Base-by-base conservation (phyloP, 169 alveolate species). In the Eimeria acervulina region DNA sequence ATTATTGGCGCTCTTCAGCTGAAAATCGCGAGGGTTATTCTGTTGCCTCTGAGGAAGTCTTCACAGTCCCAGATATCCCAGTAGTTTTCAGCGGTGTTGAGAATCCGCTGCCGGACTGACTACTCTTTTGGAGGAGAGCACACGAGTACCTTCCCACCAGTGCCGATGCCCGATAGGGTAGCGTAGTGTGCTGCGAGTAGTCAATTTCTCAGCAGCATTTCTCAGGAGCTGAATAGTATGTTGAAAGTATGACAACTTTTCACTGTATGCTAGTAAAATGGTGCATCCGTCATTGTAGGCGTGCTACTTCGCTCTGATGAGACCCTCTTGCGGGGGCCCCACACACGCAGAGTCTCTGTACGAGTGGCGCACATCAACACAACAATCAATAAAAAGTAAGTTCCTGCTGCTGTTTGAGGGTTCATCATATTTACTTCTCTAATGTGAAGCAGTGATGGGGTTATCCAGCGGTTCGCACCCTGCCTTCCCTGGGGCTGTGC, bases 261-360 rank as follows among this genome's bases (percentile, higher is more conserved):
- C 51, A 2, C 17, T 47, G 26, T 36, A 33, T 36, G 83, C n/a
- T 33, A 0, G 12, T 13, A 36, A 36, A n/a, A n/a, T n/a, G n/a
- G n/a, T 72, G 15, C 6, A 36, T 15, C n/a, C 28, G 1, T 36
- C 40, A 38, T 5, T 36, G 83, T 15, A 2, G 83, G 52, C 36
- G 1, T 51, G 52, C 31, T 19, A 51, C 36, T 55, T 19, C n/a
- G 17, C 51, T 17, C 40, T 19, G 83, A 5, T 36, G 33, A 72
- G 52, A 44, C 78, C 78, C 26, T n/a, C n/a, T 17, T 13, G 51
- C 33, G 80, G 83, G 51, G 83, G 52, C 83, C 83, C 83, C 83
- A 72, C 83, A 70, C 68, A 66, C 38, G 15, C 42, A 66, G 42
- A 66, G 26, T 26, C 81, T n/a, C 47, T 36, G 47, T 31, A 2